These are phyloP conservation scores for Scheffersomyces titani DNA, from an alignment of 1,139 yeast species.

Conservation along the genomic window DNA sequence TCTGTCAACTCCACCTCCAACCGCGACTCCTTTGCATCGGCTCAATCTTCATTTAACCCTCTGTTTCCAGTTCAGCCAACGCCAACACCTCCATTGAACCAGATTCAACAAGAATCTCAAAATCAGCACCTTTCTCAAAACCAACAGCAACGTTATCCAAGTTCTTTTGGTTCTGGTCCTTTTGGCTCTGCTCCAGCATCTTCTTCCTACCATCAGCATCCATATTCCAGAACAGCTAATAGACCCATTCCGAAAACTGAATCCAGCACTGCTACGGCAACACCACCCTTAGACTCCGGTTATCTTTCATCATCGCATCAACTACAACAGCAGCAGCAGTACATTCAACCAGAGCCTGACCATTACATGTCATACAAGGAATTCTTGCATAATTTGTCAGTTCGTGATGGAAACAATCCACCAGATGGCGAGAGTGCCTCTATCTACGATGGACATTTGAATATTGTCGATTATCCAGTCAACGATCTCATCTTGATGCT, in stretches of 20 bases:
- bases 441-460: conserved; percentile 55
- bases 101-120: conserved; percentile 3
- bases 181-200: neutral
- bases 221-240: neutral
- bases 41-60: conserved; percentile 17
- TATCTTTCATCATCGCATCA: conserved; percentile 1
- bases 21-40: neutral
- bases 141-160: neutral
- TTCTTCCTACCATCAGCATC: conserved; percentile 1
- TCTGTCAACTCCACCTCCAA: conserved; percentile 33
- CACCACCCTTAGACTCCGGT: neutral
- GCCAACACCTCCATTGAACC: conserved; percentile 18
- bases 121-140: neutral
- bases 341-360: conserved; percentile 33
- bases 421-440: conserved; percentile 4
- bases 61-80: conserved; percentile 44
- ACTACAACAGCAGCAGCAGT: conserved; percentile 3
- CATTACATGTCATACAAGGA: conserved; percentile 49
- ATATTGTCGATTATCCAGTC: conserved; percentile 82
- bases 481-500: conserved; percentile 81
- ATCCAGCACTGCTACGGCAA: neutral
- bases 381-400: conserved; percentile 34
- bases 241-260: neutral
- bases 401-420: conserved; percentile 18
- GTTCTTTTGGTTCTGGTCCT: neutral